Conservation (phyloP, 176 grass and related monocot species). For the Rhipidocladum racemiflorum region DNA sequence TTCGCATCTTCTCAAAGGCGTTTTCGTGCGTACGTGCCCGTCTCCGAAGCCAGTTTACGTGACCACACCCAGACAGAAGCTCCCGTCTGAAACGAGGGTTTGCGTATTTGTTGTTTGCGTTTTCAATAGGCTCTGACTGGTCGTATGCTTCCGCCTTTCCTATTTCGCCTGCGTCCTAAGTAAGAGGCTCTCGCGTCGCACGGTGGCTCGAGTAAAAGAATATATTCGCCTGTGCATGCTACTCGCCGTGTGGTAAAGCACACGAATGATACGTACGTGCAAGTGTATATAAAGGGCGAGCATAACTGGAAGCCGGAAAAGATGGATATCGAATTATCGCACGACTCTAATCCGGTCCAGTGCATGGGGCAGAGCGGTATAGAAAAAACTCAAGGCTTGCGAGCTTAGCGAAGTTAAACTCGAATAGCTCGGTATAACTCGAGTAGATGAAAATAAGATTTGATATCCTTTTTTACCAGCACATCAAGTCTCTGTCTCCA, state of each 20-base stretch:
- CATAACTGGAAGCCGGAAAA: too few species aligned
- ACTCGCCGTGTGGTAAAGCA: background rate
- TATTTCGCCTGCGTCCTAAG: background rate
- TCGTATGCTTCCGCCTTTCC: background rate
- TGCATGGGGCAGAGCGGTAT: too few species aligned
- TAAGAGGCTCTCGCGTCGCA: background rate
- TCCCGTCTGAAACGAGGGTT: background rate
- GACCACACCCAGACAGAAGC: background rate
- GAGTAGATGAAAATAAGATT: too few species aligned
- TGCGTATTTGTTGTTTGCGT: too few species aligned
- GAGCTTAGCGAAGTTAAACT: too few species aligned
- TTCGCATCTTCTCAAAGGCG: background rate
- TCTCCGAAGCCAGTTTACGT: background rate
- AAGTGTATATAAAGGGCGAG: too few species aligned
- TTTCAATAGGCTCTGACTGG: background rate
- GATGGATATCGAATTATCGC: too few species aligned
- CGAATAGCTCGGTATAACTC: too few species aligned
- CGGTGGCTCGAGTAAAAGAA: background rate
- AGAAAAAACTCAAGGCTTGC: too few species aligned
- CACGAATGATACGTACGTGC: background rate
- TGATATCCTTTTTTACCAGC: too few species aligned
- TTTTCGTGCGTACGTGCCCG: background rate
- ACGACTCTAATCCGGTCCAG: too few species aligned
- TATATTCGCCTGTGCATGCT: background rate
- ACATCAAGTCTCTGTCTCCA: too few species aligned